Evolutionary conservation across 768 basidiomycete genomes (phyloP).

Genomic region (Suillus lakei): DNA sequence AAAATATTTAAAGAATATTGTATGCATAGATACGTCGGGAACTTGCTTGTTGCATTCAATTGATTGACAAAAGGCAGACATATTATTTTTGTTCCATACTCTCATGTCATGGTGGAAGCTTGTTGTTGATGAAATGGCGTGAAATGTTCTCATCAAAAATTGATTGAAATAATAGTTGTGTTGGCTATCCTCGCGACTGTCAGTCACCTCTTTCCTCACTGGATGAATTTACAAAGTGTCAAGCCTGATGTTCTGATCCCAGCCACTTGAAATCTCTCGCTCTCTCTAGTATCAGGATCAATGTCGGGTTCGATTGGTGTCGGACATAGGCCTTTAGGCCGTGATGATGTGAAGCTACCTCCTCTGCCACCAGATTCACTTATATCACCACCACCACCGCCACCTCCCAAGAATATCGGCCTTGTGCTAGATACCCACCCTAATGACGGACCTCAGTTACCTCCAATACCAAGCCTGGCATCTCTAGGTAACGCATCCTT

Average conservation of each 20-base stretch:
- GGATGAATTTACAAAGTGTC: neutral
- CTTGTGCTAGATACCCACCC: constrained; percentile 9
- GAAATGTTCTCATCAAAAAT: constrained; percentile 2
- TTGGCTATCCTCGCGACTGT: neutral
- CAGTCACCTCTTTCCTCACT: neutral
- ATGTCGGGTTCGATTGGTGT: neutral
- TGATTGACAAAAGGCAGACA: no score
- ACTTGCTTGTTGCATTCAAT: no score
- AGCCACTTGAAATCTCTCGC: neutral
- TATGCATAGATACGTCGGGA: no score
- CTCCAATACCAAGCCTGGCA: constrained; percentile 21
- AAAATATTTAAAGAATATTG: no score
- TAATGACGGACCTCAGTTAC: constrained; percentile 13
- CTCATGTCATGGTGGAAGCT: neutral
- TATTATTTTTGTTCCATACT: neutral
- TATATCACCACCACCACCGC: constrained; percentile 19
- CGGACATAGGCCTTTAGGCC: constrained; percentile 30
- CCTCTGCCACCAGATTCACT: constrained; percentile 13
- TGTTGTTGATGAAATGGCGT: neutral
- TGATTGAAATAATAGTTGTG: neutral
- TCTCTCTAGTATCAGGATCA: neutral
- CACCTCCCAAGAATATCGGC: constrained; percentile 25
- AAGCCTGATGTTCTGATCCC: neutral
- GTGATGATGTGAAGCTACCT: constrained; percentile 36
- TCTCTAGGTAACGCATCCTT: constrained; percentile 27